Conservation (phyloP, 2,329 filamentous ascomycete species). For the Cladosporium sp. region DNA sequence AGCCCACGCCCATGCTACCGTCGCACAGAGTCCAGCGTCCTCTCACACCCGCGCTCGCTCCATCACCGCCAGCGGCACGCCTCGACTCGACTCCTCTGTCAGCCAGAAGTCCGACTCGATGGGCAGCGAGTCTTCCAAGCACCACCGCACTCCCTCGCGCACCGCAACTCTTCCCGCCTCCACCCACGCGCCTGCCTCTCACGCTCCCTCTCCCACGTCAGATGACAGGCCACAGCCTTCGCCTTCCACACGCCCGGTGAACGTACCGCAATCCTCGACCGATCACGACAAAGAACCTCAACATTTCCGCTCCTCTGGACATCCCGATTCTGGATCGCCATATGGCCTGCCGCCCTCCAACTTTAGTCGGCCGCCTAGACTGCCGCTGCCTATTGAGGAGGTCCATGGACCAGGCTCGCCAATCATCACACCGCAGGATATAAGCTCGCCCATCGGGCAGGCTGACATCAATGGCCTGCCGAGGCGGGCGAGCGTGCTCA, state of each 20-base stretch:
- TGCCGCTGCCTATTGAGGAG: slow-evolving; percentile 91
- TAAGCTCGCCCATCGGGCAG: slow-evolving; percentile 44
- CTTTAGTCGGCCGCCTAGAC: slow-evolving; percentile 69
- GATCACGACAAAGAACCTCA: slow-evolving; percentile 11
- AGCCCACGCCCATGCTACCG: slow-evolving; percentile 18
- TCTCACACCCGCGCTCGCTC: slow-evolving; percentile 27
- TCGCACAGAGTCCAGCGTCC: slow-evolving; percentile 15
- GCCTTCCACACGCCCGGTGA: slow-evolving; percentile 8
- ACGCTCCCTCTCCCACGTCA: slow-evolving; percentile 5
- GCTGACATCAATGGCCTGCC: slow-evolving; percentile 44
- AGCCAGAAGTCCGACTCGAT: slow-evolving; percentile 13
- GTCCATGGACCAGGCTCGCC: slow-evolving; percentile 84
- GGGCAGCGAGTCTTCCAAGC: slow-evolving; percentile 11
- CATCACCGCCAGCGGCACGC: slow-evolving; percentile 22
- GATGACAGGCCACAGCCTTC: background rate
- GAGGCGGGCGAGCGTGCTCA: slow-evolving; percentile 51
- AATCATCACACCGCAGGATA: slow-evolving; percentile 68
- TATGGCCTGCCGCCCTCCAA: slow-evolving; percentile 38
- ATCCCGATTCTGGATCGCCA: slow-evolving; percentile 23
- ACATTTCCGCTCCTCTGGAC: slow-evolving; percentile 18
- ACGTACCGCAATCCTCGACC: slow-evolving; percentile 5
- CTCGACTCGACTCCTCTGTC: slow-evolving; percentile 3
- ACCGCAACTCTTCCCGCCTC: slow-evolving; percentile 9
- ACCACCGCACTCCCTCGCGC: slow-evolving; percentile 7
- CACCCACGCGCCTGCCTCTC: slow-evolving; percentile 11